A percentile compares a stretch with the other conserved stretches of the same genome.
Evolutionary conservation across 805 yeast genomes (phyloP).

Genomic region (Candida caryicola): DNA sequence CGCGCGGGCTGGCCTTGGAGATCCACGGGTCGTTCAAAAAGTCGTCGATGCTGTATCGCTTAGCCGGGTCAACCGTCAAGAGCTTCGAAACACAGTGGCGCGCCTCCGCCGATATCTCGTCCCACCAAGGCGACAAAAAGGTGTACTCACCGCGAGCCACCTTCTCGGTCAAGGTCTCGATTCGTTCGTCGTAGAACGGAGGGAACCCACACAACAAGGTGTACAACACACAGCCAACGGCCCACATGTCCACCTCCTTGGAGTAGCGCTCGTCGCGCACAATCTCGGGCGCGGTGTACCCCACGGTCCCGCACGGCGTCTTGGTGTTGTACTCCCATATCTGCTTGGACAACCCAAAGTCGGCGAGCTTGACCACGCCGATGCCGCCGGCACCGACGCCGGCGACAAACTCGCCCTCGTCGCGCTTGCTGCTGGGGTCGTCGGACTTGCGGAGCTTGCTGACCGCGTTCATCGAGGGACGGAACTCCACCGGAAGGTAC

Average conservation of each 20-base stretch:
- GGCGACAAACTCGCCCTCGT: constrained; percentile 81
- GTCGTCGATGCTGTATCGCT: constrained; percentile 68
- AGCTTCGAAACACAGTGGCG: constrained; percentile 65
- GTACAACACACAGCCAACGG: constrained; percentile 92
- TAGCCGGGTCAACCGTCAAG: constrained; percentile 66
- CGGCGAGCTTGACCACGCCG: constrained; percentile 87
- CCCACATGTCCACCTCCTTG: constrained; percentile 98
- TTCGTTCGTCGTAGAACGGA: constrained; percentile 87
- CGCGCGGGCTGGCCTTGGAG: constrained; percentile 9
- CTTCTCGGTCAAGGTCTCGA: constrained; percentile 69
- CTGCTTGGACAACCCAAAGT: constrained; percentile 91
- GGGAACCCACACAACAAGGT: constrained; percentile 96
- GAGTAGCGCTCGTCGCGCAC: constrained; percentile 91
- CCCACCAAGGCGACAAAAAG: constrained; percentile 86
- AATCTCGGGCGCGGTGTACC: constrained; percentile 97
- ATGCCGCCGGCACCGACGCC: constrained; percentile 92
- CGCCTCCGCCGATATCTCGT: constrained; percentile 68
- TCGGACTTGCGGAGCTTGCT: constrained; percentile 57
- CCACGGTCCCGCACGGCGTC: constrained; percentile 99
- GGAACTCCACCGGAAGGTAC: constrained; percentile 55
- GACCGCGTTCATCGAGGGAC: constrained; percentile 39
- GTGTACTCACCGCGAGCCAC: constrained; percentile 79
- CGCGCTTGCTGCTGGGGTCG: constrained; percentile 66
- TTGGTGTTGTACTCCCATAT: constrained; percentile 84
- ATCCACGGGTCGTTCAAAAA: constrained; percentile 80